Evolutionary conservation across 257 asterid genomes (phyloP), one percentile per base, ranked within the genome.

Genomic region (Lycium ferocissimum): DNA sequence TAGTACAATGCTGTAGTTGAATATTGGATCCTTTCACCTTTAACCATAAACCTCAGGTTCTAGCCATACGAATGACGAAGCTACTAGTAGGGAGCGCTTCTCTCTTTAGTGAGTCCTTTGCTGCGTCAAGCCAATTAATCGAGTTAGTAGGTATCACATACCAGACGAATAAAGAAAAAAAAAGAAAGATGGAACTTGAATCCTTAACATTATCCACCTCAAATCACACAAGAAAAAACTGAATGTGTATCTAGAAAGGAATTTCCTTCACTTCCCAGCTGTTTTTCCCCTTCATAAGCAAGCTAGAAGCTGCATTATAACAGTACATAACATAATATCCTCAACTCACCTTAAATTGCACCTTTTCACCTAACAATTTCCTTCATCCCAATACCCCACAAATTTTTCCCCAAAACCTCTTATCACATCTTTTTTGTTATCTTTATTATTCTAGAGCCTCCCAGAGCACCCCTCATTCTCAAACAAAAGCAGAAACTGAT

Each of bases 251-350:
- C 35, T 5, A n/a, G 1, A 45, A 5, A 72, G 80, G 57, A 72
- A 45, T 18, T 72, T 45, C 6, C 8, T 40, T 71, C 56, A 43
- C 11, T 73, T 45, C 76, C 83, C 83, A 43, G 18, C 76, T 71
- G 76, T 82, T 83, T 83, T 56, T 84, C 35, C 80, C 93, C 86
- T 87, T 83, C 81, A 84, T 80, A 91, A 90, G 92, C 91, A 89
- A 93, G 69, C 83, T 85, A 84, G 83, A 81, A 82, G 89, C 83
- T 86, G 88, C 86, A 56, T 49, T 61, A 40, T 72, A 78, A 84
- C 87, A 86, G 86, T 88, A 83, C 85, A 90, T 83, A 82, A 47
- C 12, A 73, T 73, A 47, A 11, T 11, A 72, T 63, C 56, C 84
- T 86, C 76, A 81, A 4, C 86, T 88, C 86, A 86, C 92, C 91